Base-by-base conservation (phyloP, 2,329 filamentous ascomycete species). In the Nannizziopsis arthrosporioides region DNA sequence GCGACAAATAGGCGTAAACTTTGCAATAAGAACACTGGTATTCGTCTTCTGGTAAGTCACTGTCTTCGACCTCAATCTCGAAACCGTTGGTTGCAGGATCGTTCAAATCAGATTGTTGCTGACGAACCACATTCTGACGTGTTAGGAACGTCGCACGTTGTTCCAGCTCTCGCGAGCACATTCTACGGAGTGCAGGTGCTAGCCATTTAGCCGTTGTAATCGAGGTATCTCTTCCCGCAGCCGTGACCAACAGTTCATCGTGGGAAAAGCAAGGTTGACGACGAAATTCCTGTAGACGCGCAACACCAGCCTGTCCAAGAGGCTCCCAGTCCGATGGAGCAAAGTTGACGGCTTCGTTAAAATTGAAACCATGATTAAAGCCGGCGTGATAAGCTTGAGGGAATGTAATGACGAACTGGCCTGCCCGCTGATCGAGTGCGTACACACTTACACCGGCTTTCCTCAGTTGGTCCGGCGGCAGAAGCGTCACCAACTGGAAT, bases 291-390 rank as follows among this genome's bases (percentile, higher is more conserved):
- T 92, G 86, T 27, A 96, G 72, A 55, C 90, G 77, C 58, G 90
- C 82, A 1, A 96, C 89, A 0, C 92, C 89, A 22, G 81, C 76
- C 48, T 90, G 81, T 1, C 92, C 92, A 61, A 81, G 93, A 0
- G 88, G 87, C 60, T 98, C 92, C 92, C 92, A 98, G 58, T 98
- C 92, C 22, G 73, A 75, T 0, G 92, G 92, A 0, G 92, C 92
- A 67, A 98, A 98, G 62, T 98, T 98, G 57, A 98, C 92, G 4
- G 92, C 92, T 64, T 98, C 92, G 57, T 98, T 98, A 67, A 95
- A 94, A 62, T 98, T 98, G 72, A 98, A 98, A 0, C 85, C 92
- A 59, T 98, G 92, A 59, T 98, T 98, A 69, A 98, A 98, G 0
- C 92, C 92, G 5, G 92, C 90, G 63, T 98, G 92, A 58, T 96